These are phyloP conservation scores for Zizania palustris DNA, from an alignment of 202 grass and related monocot species.

Conservation along the genomic window DNA sequence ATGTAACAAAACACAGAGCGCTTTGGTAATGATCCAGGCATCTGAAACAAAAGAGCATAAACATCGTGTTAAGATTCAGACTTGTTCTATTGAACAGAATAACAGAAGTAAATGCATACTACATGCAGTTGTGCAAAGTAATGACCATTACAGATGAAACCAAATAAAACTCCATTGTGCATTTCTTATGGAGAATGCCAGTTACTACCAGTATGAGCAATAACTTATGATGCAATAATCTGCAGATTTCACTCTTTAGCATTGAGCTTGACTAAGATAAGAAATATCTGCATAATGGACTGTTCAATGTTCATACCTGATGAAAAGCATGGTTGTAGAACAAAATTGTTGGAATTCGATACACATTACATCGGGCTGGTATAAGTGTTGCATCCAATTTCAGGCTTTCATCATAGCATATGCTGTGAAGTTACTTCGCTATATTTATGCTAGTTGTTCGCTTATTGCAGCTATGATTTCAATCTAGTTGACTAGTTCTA, in stretches of 20 bases:
- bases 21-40: constrained; percentile 11
- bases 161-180: not conserved
- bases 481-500: no score
- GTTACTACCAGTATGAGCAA: not conserved
- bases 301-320: not conserved
- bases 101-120: not conserved
- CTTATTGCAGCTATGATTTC: not conserved
- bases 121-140: not conserved
- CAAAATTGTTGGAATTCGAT: constrained; percentile 14
- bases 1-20: not conserved
- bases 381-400: constrained; percentile 8
- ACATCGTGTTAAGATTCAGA: not conserved
- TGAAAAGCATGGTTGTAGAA: not conserved
- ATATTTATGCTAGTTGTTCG: not conserved
- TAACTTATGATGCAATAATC: not conserved
- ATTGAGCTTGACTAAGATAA: not conserved
- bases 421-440: not conserved
- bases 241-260: constrained; percentile 14
- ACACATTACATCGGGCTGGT: not conserved
- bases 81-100: not conserved
- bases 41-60: constrained; percentile 36
- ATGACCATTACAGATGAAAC: not conserved
- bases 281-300: not conserved
- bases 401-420: not conserved
- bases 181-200: not conserved